These are phyloP conservation scores for Priceomyces melissophilus DNA, from an alignment of 805 yeast genomes.

Conservation along the genomic window DNA sequence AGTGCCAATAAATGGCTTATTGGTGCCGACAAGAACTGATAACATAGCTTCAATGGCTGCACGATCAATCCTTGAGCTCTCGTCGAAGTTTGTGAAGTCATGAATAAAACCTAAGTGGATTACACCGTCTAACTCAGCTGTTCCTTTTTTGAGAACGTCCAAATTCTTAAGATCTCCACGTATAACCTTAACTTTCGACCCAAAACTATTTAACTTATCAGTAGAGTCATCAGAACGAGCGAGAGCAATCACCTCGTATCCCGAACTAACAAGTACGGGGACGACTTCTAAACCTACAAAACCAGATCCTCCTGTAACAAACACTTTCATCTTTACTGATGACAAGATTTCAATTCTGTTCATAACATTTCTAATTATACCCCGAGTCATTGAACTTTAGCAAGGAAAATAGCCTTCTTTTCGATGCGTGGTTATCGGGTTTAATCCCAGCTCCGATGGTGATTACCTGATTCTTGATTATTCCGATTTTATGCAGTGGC, in stretches of 20 bases:
- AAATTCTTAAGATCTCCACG: constrained; percentile 26
- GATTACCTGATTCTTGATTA: too few species aligned
- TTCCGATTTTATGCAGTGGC: too few species aligned
- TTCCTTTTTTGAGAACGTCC: constrained; percentile 21
- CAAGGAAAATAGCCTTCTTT: too few species aligned
- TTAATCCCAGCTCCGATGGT: too few species aligned
- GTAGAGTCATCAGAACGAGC: constrained; percentile 47
- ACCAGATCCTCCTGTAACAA: constrained; percentile 56
- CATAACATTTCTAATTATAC: too few species aligned
- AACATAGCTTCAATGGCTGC: constrained; percentile 22
- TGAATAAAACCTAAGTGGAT: constrained; percentile 33
- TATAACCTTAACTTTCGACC: constrained; percentile 14
- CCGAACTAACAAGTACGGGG: constrained; percentile 32
- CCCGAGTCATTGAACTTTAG: too few species aligned
- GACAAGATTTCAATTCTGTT: background rate
- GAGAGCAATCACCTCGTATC: constrained; percentile 50
- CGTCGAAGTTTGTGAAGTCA: constrained; percentile 18
- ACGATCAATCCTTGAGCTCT: constrained; percentile 16
- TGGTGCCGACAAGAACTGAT: constrained; percentile 23
- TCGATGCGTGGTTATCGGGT: too few species aligned
- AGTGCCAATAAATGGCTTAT: constrained; percentile 18
- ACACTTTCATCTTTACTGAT: constrained; percentile 27
- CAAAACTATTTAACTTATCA: constrained; percentile 26
- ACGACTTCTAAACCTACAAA: constrained; percentile 52
- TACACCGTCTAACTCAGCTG: constrained; percentile 29